Conservation (phyloP, 1,284 basidiomycete species). For the Takashimella tepidaria region DNA sequence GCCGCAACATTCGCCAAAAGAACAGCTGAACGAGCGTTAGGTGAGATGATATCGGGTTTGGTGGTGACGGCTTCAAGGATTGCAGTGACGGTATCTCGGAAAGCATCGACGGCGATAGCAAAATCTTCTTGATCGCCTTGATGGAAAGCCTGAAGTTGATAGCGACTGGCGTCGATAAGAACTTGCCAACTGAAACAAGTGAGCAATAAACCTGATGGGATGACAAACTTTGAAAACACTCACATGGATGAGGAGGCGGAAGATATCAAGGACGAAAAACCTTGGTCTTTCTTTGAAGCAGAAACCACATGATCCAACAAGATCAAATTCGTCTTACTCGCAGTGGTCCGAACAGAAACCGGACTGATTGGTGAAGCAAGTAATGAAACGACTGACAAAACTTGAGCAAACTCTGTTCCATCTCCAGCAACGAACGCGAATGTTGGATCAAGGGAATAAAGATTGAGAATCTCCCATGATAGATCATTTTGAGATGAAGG, state of each 20-base stretch:
- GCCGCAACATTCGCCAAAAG: slow-evolving; percentile 28
- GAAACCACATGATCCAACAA: slow-evolving; percentile 19
- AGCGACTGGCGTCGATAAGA: slow-evolving; percentile 32
- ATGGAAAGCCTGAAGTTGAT: slow-evolving; percentile 36
- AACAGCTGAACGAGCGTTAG: slow-evolving; percentile 23
- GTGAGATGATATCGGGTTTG: slow-evolving; percentile 19
- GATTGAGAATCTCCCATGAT: slow-evolving; percentile 27
- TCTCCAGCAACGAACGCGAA: slow-evolving; percentile 19
- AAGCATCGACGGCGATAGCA: slow-evolving; percentile 21
- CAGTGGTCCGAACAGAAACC: slow-evolving; percentile 21
- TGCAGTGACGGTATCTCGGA: slow-evolving; percentile 21
- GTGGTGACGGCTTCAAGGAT: slow-evolving; percentile 12
- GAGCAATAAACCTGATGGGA: too few species aligned
- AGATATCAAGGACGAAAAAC: slow-evolving; percentile 5
- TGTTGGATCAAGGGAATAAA: slow-evolving; percentile 26
- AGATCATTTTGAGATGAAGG: slow-evolving; percentile 22
- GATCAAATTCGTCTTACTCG: slow-evolving; percentile 21
- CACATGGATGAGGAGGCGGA: slow-evolving; percentile 9
- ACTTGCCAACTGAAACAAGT: slow-evolving; percentile 33
- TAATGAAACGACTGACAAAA: slow-evolving; percentile 23
- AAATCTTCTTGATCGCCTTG: slow-evolving; percentile 30
- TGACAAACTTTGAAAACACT: too few species aligned
- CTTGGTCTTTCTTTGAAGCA: slow-evolving; percentile 5
- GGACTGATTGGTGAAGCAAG: slow-evolving; percentile 26
- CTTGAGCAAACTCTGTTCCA: slow-evolving; percentile 7